Evolutionary conservation across 148 eudicot genomes (phyloP).

Genomic region (Simmondsia chinensis): DNA sequence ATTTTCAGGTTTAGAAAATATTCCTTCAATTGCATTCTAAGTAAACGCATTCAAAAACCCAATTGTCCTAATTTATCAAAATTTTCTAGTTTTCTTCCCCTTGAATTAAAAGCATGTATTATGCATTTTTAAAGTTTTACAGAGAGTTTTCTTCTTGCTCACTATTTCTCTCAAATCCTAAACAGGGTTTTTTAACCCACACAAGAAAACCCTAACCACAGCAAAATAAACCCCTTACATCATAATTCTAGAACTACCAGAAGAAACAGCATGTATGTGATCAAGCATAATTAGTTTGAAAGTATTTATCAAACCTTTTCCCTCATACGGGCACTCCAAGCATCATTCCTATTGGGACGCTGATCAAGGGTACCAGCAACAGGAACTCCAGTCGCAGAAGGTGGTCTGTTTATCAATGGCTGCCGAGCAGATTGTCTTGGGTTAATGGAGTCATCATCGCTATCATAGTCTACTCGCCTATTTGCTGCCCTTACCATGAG

Average conservation of each 20-base stretch:
- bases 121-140: no score
- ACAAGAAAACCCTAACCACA: no score
- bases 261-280: background rate
- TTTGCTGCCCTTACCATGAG: conserved; percentile 75
- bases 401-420: conserved; percentile 70
- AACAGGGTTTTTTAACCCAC: no score
- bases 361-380: conserved; percentile 61
- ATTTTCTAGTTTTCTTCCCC: no score
- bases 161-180: no score
- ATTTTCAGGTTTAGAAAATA: no score
- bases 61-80: no score
- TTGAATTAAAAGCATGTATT: no score
- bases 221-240: no score
- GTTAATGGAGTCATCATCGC: conserved; percentile 87
- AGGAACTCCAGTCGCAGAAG: conserved; percentile 63
- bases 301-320: conserved; percentile 50
- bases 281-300: background rate
- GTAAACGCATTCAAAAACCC: no score
- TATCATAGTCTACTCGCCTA: conserved; percentile 78
- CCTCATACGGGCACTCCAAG: conserved; percentile 99
- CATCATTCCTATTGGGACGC: conserved; percentile 78
- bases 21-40: no score
- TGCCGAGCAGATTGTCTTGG: conserved; percentile 78
- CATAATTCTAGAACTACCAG: background rate
- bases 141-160: no score